Evolutionary conservation across 2,329 filamentous ascomycete species (phyloP).

Genomic region (Colletotrichum chlorophyti): DNA sequence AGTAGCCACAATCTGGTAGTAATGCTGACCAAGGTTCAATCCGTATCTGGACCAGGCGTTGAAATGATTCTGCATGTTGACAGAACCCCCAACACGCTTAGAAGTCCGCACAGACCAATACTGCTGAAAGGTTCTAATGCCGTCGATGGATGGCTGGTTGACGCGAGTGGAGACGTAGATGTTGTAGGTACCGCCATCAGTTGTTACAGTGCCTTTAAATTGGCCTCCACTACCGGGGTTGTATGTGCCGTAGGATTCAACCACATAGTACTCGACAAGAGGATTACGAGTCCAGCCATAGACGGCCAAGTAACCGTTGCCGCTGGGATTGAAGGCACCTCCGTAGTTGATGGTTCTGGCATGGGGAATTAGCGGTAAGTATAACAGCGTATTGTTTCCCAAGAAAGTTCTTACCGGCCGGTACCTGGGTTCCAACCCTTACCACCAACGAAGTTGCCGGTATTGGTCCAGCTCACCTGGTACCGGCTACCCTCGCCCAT

Average conservation of each 20-base stretch:
- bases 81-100: conserved; percentile 56
- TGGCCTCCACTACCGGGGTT: conserved; percentile 45
- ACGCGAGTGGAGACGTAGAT: conserved; percentile 41
- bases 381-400: not conserved
- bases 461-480: conserved; percentile 50
- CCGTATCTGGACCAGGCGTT: conserved; percentile 56
- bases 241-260: conserved; percentile 51
- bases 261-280: conserved; percentile 48
- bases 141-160: conserved; percentile 54
- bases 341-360: conserved; percentile 34
- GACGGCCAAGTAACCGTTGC: conserved; percentile 54
- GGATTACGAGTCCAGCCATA: conserved; percentile 49
- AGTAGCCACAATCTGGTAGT: conserved; percentile 62
- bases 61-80: conserved; percentile 59
- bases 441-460: conserved; percentile 61
- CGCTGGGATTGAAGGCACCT: conserved; percentile 36
- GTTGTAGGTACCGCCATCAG: conserved; percentile 44
- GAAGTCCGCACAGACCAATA: conserved; percentile 56
- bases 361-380: not conserved
- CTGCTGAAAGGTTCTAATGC: conserved; percentile 56
- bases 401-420: conserved; percentile 35
- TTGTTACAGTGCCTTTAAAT: conserved; percentile 39
- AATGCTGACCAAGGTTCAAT: conserved; percentile 52
- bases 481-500: conserved; percentile 52
- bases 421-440: conserved; percentile 64